These are phyloP conservation scores for Mrakia blollopis DNA, from an alignment of 768 basidiomycete species.

Conservation along the genomic window DNA sequence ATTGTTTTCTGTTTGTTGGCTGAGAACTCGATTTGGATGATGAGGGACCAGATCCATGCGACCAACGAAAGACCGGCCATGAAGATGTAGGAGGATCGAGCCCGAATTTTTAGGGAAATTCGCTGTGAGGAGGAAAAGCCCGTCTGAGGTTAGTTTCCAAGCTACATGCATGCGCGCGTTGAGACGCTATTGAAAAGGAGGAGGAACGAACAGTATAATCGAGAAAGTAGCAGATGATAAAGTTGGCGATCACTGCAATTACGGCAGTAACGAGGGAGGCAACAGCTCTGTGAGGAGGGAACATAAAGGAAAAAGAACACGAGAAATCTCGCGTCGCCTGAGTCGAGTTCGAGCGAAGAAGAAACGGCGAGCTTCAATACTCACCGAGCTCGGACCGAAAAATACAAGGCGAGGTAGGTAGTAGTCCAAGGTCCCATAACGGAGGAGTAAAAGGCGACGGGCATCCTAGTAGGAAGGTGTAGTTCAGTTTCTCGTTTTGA, in stretches of 20 bases:
- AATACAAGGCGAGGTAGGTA: conserved; percentile 28
- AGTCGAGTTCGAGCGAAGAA: too few species aligned
- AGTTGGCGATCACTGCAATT: conserved; percentile 14
- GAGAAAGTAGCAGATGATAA: conserved; percentile 24
- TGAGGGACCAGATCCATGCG: conserved; percentile 27
- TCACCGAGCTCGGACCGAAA: conserved; percentile 21
- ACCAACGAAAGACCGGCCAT: neutral
- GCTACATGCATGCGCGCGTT: too few species aligned
- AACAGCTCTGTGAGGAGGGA: conserved; percentile 11
- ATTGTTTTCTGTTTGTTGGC: neutral
- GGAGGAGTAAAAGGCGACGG: conserved; percentile 25
- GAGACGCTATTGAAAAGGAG: too few species aligned
- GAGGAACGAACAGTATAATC: conserved; percentile 5
- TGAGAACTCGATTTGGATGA: conserved; percentile 26
- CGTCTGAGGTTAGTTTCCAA: too few species aligned
- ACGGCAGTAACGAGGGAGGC: conserved; percentile 28
- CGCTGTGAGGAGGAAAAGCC: neutral
- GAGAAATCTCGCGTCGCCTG: too few species aligned
- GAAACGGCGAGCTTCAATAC: too few species aligned
- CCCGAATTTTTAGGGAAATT: conserved; percentile 23
- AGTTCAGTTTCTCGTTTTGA: too few species aligned
- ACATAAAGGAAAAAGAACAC: too few species aligned
- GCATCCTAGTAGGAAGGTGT: neutral
- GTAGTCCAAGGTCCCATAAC: conserved; percentile 22
- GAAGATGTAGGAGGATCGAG: conserved; percentile 18